Evolutionary conservation across 2,329 filamentous ascomycete genomes (phyloP).

Genomic region (Penicillium nordicum): DNA sequence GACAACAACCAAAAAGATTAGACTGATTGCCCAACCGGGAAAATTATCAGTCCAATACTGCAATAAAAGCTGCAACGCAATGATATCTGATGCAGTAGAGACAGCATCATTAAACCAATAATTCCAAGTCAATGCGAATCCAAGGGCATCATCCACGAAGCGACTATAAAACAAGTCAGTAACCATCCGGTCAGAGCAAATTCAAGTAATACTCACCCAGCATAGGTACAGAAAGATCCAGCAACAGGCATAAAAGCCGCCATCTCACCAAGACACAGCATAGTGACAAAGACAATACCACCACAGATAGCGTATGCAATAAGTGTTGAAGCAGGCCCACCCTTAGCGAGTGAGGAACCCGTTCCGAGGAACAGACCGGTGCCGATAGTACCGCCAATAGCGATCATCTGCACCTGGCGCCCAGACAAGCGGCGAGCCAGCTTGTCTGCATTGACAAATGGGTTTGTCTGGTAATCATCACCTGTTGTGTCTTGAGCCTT

Average conservation of each 20-base stretch:
- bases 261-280: constrained; percentile 61
- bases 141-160: constrained; percentile 45
- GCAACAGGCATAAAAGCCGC: constrained; percentile 56
- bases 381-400: constrained; percentile 47
- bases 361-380: constrained; percentile 63
- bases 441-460: constrained; percentile 41
- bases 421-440: constrained; percentile 56
- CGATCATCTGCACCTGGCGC: constrained; percentile 67
- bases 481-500: constrained; percentile 13
- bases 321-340: constrained; percentile 58
- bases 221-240: constrained; percentile 55
- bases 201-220: constrained; percentile 39
- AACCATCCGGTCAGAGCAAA: not conserved
- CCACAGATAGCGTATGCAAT: constrained; percentile 58
- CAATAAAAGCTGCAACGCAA: constrained; percentile 57
- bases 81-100: constrained; percentile 58
- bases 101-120: constrained; percentile 65
- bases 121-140: constrained; percentile 47
- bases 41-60: constrained; percentile 62
- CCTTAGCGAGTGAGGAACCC: constrained; percentile 57
- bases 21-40: constrained; percentile 60
- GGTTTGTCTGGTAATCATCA: constrained; percentile 12
- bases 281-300: constrained; percentile 57
- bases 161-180: constrained; percentile 27
- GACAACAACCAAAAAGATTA: constrained; percentile 59